These are phyloP conservation scores for Alloteropsis angusta DNA, from an alignment of 202 grass and related monocot species.

Conservation along the genomic window DNA sequence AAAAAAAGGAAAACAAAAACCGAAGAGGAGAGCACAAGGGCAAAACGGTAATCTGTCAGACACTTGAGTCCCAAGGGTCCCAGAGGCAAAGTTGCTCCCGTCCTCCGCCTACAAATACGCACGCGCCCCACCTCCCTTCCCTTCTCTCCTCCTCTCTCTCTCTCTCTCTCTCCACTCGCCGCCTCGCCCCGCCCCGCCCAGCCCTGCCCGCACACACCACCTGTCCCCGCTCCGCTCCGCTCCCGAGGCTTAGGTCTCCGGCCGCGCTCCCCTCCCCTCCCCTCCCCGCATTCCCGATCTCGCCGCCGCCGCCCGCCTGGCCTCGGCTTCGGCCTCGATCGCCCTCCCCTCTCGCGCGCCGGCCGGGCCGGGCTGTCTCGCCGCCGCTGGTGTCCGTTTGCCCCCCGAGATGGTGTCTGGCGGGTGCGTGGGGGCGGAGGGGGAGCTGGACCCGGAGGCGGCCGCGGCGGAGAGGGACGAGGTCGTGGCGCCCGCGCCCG, in stretches of 20 bases:
- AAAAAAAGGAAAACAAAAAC: background rate
- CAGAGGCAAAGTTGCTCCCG: conserved; percentile 29
- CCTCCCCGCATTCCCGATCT: conserved; percentile 37
- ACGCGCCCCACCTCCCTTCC: background rate
- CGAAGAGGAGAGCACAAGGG: background rate
- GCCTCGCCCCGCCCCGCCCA: conserved; percentile 1
- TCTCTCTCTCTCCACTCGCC: conserved; percentile 14
- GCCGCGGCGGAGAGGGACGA: background rate
- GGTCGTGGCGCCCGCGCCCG: background rate
- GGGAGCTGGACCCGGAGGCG: background rate
- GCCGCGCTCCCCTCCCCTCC: background rate
- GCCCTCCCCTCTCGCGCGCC: background rate
- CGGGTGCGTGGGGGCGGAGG: conserved; percentile 28
- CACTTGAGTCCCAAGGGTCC: conserved; percentile 13
- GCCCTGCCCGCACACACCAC: conserved; percentile 26
- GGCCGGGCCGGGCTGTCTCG: background rate
- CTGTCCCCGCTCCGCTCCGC: conserved; percentile 8
- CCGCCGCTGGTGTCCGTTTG: background rate
- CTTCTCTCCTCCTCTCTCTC: background rate
- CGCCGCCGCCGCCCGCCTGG: conserved; percentile 5
- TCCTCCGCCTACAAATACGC: conserved; percentile 55
- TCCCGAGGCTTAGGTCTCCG: conserved; percentile 25
- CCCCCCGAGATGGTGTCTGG: conserved; percentile 37
- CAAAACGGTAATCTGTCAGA: conserved; percentile 9
- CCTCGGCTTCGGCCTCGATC: background rate